These are phyloP conservation scores for Lepidopterella palustris DNA, from an alignment of 495 filamentous ascomycete species.

Conservation along the genomic window DNA sequence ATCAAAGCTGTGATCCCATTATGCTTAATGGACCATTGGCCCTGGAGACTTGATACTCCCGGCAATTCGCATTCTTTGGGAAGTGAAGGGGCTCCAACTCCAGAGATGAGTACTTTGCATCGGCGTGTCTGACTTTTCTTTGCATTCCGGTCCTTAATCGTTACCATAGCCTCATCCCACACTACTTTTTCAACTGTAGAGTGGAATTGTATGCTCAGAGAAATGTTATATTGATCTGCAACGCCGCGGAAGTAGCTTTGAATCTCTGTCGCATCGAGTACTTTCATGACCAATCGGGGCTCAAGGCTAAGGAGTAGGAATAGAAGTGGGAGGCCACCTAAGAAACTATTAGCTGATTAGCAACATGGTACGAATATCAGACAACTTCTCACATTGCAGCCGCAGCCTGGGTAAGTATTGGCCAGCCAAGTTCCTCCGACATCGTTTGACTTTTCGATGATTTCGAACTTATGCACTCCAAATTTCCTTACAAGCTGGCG, in stretches of 20 bases:
- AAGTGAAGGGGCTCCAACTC: constrained; percentile 47
- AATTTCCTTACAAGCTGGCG: constrained; percentile 27
- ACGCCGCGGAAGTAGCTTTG: constrained; percentile 43
- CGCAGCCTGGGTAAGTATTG: constrained; percentile 34
- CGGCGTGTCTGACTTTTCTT: constrained; percentile 31
- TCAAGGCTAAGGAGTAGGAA: constrained; percentile 46
- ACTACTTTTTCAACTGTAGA: constrained; percentile 38
- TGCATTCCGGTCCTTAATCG: constrained; percentile 35
- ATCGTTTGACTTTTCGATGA: constrained; percentile 32
- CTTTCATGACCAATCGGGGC: constrained; percentile 41
- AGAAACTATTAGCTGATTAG: neutral
- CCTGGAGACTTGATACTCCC: constrained; percentile 44
- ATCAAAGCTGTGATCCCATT: constrained; percentile 52
- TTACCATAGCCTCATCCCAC: constrained; percentile 44
- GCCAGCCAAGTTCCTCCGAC: constrained; percentile 34
- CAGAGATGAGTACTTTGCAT: constrained; percentile 52
- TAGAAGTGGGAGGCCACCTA: constrained; percentile 40
- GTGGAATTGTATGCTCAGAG: constrained; percentile 40
- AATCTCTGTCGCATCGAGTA: constrained; percentile 43
- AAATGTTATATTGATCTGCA: constrained; percentile 41
- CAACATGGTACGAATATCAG: neutral
- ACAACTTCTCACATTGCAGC: constrained; percentile 27
- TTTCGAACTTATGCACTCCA: constrained; percentile 23
- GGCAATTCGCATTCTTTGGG: constrained; percentile 47
- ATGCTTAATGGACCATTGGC: constrained; percentile 53